These are phyloP conservation scores for Aspergillus uvarum DNA, from an alignment of 2,329 filamentous ascomycete genomes.

Conservation along the genomic window DNA sequence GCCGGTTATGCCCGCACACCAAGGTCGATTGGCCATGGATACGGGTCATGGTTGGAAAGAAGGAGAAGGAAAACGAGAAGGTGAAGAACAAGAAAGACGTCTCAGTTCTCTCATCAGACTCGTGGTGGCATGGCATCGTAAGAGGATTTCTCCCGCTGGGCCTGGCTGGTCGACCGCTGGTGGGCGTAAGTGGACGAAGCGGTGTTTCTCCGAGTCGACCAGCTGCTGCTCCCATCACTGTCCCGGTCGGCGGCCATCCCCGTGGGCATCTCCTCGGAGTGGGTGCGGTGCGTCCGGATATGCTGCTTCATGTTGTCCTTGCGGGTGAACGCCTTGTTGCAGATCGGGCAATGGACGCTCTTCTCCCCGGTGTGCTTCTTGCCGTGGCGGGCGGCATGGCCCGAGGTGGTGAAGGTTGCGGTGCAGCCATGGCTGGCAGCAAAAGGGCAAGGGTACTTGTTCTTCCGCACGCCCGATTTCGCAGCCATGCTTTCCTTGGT, in stretches of 20 bases:
- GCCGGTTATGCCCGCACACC: neutral
- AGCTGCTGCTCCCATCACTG: constrained; percentile 13
- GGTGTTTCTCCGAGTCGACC: constrained; percentile 13
- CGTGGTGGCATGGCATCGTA: constrained; percentile 16
- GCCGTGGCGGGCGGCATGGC: constrained; percentile 65
- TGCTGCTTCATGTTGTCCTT: constrained; percentile 73
- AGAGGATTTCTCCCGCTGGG: constrained; percentile 13
- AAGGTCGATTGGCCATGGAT: neutral
- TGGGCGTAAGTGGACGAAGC: constrained; percentile 17
- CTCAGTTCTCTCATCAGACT: constrained; percentile 8
- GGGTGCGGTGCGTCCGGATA: constrained; percentile 57
- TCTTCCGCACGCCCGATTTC: constrained; percentile 49
- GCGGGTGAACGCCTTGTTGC: constrained; percentile 66
- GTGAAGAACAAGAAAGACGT: neutral
- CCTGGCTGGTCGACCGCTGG: constrained; percentile 16
- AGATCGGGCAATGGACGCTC: constrained; percentile 66
- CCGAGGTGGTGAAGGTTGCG: constrained; percentile 66
- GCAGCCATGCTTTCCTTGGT: constrained; percentile 24
- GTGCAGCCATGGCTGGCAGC: constrained; percentile 59
- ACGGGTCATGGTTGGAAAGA: neutral
- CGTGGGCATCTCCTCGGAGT: constrained; percentile 35
- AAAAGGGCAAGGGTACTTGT: constrained; percentile 66
- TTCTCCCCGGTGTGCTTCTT: constrained; percentile 70
- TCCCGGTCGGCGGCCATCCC: constrained; percentile 15
- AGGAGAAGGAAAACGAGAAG: neutral